Evolutionary conservation across 108 stramenopile species (phyloP), one percentile per base, ranked within the genome.

Genomic region (Licmophora abbreviata): DNA sequence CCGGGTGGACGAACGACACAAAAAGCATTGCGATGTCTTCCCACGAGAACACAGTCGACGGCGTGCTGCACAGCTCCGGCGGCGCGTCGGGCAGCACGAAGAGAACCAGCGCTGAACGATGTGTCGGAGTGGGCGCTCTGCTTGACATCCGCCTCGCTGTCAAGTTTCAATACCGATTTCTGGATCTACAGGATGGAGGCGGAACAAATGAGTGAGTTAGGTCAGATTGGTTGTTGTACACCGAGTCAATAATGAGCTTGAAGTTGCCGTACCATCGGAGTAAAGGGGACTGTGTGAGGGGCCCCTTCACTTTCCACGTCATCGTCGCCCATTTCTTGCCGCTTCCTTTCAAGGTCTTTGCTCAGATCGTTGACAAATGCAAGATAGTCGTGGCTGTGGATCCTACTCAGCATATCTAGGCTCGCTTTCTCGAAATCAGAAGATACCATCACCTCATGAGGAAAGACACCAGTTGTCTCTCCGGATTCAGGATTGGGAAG

Each of bases 1-100:
- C 98, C 98, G 24, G 98, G 98, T 45, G 98, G 98, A 26, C 98
- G 80, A 10, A 96, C 93, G 28, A 92, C 73, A 59, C 93, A 95
- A 54, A 99, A 95, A 21, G 96, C 96, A 70, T 96, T 96, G 23
- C 85, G 68, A 44, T 83, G 80, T 51, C 85, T 64, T 21, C 90
- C 90, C n/a, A 83, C 77, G 36, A 90, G 59, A 22, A 88, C 83
- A 45, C 79, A 76, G 69, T 94, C 93, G 34, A 94, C 93, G 17
- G 88, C 93, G 68, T 94, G 89, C 46, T 86, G 79, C n/a, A 94
- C 93, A 17, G 89, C 89, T 3, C 93, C 93, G 27, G 93, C 93
- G 18, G 93, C 93, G 38, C 93, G 55, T 17, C 89, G 68, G 35
- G 93, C 93, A 32, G 93, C 93, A 35, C 81, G 73, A 29, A 94